Evolutionary conservation across 1,139 yeast species (phyloP).

Genomic region (Scheffersomyces cryptocercus): DNA sequence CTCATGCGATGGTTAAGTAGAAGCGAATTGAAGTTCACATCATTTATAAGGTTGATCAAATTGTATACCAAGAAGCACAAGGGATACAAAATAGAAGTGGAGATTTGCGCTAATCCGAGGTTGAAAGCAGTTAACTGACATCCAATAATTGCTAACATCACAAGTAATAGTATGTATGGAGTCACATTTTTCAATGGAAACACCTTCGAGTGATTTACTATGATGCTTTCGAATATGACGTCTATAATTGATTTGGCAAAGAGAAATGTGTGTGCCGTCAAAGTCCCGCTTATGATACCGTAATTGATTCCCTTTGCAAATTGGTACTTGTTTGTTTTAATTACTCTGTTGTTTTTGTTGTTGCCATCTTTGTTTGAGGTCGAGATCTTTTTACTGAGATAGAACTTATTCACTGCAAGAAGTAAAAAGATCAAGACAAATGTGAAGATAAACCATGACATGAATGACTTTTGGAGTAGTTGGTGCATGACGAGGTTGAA

Average conservation of each 20-base stretch:
- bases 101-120: slow-evolving; percentile 67
- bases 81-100: slow-evolving; percentile 82
- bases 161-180: slow-evolving; percentile 52
- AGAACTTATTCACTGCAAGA: slow-evolving; percentile 21
- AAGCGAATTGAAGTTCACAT: slow-evolving; percentile 62
- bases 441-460: slow-evolving; percentile 42
- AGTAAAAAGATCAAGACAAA: slow-evolving; percentile 29
- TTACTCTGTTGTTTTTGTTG: not conserved
- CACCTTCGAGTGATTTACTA: slow-evolving; percentile 24
- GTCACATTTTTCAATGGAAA: slow-evolving; percentile 24
- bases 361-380: not conserved
- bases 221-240: slow-evolving; percentile 51
- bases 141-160: slow-evolving; percentile 70
- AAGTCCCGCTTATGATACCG: slow-evolving; percentile 74
- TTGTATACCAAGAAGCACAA: slow-evolving; percentile 84
- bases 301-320: slow-evolving; percentile 55
- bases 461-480: slow-evolving; percentile 28
- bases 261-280: slow-evolving; percentile 83
- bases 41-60: slow-evolving; percentile 71
- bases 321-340: slow-evolving; percentile 17
- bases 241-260: slow-evolving; percentile 85
- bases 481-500: slow-evolving; percentile 29
- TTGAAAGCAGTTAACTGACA: slow-evolving; percentile 74
- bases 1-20: slow-evolving; percentile 30
- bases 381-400: slow-evolving; percentile 6